Base-by-base conservation (phyloP, 331 rosid genomes). In the Rosa hybrid region DNA sequence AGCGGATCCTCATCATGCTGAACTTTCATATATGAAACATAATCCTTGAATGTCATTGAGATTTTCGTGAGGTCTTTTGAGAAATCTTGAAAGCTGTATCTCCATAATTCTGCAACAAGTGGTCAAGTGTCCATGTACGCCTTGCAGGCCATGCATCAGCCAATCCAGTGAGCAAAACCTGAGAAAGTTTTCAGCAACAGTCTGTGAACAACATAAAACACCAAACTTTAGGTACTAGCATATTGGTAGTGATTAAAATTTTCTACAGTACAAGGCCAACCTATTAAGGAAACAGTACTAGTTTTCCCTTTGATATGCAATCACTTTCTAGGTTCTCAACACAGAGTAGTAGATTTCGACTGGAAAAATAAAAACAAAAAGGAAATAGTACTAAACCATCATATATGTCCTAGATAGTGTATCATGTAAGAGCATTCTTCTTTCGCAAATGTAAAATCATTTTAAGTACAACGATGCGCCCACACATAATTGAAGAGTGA, bases 81-180 rank as follows among this genome's bases (percentile, higher is more conserved):
- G 98, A 96, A 84, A 93, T 90, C 85, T 80, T 96, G 84, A 96
- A 96, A 77, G 88, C 81, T 34, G 87, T 85, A 75, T 96, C 97
- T 69, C 97, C 97, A 80, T 89, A 91, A 76, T 84, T 81, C 73
- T 18, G 82, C 87, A 89, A 83, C 80, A 96, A 83, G 77, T 91
- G 84, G 72, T 93, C 99, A 60, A 82, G 78, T 82, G 93, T 89
- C 99, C 99, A 96, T 79, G 87, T 83, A 84, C 74, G 73, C 90
- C 91, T 89, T 71, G 99, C 99, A 23, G 27, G 27, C 27, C 27
- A 25, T 25, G 27, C 27, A 25, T 25, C 27, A 25, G 27, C 27
- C 1, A 25, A 83, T 76, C 94, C 94, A 71, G 83, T 80, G 71
- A 96, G 86, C 86, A 96, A 76, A 78, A 96, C 92, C 99, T 96